Evolutionary conservation across 2,329 filamentous ascomycete species (phyloP), one percentile per base, ranked within the genome.

Genomic region (Massarina eburnea): DNA sequence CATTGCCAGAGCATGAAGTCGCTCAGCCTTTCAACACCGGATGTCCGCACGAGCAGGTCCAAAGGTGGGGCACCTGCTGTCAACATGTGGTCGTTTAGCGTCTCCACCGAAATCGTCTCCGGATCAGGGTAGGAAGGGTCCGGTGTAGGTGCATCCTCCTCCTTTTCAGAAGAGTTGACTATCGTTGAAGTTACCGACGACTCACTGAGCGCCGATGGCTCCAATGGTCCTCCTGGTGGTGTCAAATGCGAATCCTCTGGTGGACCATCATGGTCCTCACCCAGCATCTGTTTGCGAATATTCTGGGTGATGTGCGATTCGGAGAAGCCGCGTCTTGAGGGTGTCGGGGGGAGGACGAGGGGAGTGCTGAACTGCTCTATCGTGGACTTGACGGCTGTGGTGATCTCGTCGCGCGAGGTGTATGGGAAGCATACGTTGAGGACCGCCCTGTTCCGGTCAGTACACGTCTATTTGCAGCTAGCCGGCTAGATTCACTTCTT

Each of bases 1-100:
- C 89, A 94, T 72, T 99, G 94, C 94, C 94, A 99, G 26, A 99
- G 83, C 91, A 99, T 94, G 62, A 97, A 99, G 68, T 99, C 94
- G 65, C 91, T 96, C 48, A 99, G 76, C 39, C 94, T 82, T 70
- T 91, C 87, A 12, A 99, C 94, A 21, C 91, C 92, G 52, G 91
- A 96, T 4, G 94, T 99, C 40, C 94, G 84, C 40, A 99, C 81
- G 43, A 99, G 84, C 10, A 99, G 80, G 64, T 99, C 94, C 33
- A 97, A 76, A 1, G 94, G 94, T 14, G 94, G 94, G 51, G 88
- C 85, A 42, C 84, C 83, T 39, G 86, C 82, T 3, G 92, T 97
- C 73, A 95, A 94, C 74, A 95, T 89, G 72, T 96, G 90, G 49
- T 84, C 82, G 43, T 86, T 86, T 43, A 99, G 76, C 0, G 88